Percentiles rank a stretch among this genome's conserved stretches.
Conservation (phyloP, 148 eudicot genomes). For the Agrostemma githago region DNA sequence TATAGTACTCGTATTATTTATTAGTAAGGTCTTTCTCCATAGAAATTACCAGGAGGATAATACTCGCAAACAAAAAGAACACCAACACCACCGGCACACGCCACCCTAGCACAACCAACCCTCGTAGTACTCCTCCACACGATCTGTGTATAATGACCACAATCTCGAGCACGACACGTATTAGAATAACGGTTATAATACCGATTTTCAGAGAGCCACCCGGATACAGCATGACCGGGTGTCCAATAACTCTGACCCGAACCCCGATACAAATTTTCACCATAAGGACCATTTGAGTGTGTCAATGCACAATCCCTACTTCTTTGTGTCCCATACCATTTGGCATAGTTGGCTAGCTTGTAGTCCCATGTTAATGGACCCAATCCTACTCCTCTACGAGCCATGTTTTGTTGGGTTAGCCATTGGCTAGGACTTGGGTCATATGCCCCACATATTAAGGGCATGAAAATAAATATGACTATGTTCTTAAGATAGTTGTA, state of each 20-base stretch:
- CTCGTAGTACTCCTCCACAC: conserved; percentile 61
- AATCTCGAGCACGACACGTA: conserved; percentile 51
- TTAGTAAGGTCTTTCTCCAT: conserved; percentile 69
- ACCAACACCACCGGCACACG: conserved; percentile 52
- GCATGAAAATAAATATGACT: background rate
- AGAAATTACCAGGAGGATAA: conserved; percentile 77
- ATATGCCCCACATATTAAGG: conserved; percentile 6
- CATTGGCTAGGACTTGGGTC: conserved; percentile 2
- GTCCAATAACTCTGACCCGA: conserved; percentile 47
- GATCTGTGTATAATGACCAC: conserved; percentile 83
- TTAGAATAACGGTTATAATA: conserved; percentile 45
- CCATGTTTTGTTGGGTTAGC: conserved; percentile 46
- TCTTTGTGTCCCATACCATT: conserved; percentile 49
- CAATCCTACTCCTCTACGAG: conserved; percentile 41
- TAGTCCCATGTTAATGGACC: conserved; percentile 57
- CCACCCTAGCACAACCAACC: conserved; percentile 74
- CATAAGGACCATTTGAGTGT: conserved; percentile 69
- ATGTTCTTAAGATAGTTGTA: background rate
- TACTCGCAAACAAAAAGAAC: conserved; percentile 77
- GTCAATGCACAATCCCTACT: conserved; percentile 45
- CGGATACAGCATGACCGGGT: conserved; percentile 46
- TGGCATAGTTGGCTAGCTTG: conserved; percentile 45
- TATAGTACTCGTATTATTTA: conserved; percentile 17
- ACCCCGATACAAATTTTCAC: conserved; percentile 90
- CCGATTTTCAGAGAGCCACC: conserved; percentile 48